Evolutionary conservation across 2,329 filamentous ascomycete genomes (phyloP), one percentile per base, ranked within the genome.

Genomic region (Pyrenochaeta sp.): DNA sequence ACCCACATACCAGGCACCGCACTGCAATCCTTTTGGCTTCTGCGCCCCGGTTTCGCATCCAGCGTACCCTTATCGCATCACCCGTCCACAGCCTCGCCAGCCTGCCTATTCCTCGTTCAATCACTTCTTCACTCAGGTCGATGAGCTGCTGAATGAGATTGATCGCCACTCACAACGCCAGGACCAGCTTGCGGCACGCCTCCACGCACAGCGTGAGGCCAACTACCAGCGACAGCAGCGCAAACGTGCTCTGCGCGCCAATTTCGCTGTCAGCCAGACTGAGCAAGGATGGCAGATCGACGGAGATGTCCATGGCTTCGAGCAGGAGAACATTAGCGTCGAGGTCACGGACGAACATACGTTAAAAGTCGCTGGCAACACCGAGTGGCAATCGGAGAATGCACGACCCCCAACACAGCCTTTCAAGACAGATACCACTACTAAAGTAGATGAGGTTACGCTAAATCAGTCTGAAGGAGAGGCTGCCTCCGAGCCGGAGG

Each of bases 331-430:
- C 54, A 70, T 77, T 52, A 68, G 52, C 44, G 74, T 77, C 49
- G 73, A 76, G 47, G 62, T 75, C 15, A 72, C 67, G 2, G 74
- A 75, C 24, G 74, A 73, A 39, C 63, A 73, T 51, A 77, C 72
- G 2, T 50, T 77, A 52, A 76, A 66, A 52, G 65, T 76, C 15
- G 50, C 65, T 6, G 74, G 73, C 24, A 74, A 74, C 60, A 75
- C 72, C 5, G 58, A 71, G 39, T 68, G 64, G 64, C 60, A 64
- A 24, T 32, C 53, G 4, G 62, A 65, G 47, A 67, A 65, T 44
- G 13, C 52, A 28, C 56, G 66, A 34, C 15, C 53, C 19, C 53
- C 66, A 48, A 40, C 45, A 24, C 62, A 63, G 27, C 56, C 43
- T 12, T 8, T 44, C 15, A 52, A 61, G 15, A 27, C 43, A 4